Conservation (phyloP, 148 eudicot species). For the Camellia japonica region DNA sequence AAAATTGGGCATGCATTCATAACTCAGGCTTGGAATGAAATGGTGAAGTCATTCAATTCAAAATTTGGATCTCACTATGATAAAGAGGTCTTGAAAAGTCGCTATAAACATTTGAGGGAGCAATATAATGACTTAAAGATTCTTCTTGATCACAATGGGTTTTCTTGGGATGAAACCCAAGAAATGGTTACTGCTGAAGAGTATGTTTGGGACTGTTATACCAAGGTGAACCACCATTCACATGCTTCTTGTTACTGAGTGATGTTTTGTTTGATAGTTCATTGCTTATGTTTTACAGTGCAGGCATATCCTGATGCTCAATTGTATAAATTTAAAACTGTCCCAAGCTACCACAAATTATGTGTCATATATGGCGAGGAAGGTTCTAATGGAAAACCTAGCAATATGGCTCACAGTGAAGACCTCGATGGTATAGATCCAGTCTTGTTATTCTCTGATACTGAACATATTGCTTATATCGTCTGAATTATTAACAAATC, state of each 20-base stretch:
- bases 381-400: slow-evolving; percentile 7
- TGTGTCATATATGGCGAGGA: slow-evolving; percentile 13
- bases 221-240: slow-evolving; percentile 4
- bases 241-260: slow-evolving; percentile 1
- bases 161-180: slow-evolving; percentile 17
- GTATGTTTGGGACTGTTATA: slow-evolving; percentile 9
- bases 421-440: slow-evolving; percentile 4
- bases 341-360: slow-evolving; percentile 15
- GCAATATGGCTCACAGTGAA: background rate
- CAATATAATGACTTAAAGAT: slow-evolving; percentile 10
- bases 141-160: slow-evolving; percentile 10
- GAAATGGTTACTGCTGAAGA: slow-evolving; percentile 20
- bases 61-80: slow-evolving; percentile 14
- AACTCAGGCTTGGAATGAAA: slow-evolving; percentile 13
- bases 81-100: slow-evolving; percentile 14
- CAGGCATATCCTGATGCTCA: slow-evolving; percentile 18
- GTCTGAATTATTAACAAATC: background rate
- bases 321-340: slow-evolving; percentile 6
- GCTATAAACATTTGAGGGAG: slow-evolving; percentile 13
- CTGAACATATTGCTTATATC: background rate
- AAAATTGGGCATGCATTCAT: slow-evolving; percentile 13
- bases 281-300: background rate
- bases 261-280: background rate
- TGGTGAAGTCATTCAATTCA: slow-evolving; percentile 13
- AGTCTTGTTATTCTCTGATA: background rate